phyloP scores from a whole-genome alignment of 179 eudicot genomes.

The Silene vulgaris region DNA sequence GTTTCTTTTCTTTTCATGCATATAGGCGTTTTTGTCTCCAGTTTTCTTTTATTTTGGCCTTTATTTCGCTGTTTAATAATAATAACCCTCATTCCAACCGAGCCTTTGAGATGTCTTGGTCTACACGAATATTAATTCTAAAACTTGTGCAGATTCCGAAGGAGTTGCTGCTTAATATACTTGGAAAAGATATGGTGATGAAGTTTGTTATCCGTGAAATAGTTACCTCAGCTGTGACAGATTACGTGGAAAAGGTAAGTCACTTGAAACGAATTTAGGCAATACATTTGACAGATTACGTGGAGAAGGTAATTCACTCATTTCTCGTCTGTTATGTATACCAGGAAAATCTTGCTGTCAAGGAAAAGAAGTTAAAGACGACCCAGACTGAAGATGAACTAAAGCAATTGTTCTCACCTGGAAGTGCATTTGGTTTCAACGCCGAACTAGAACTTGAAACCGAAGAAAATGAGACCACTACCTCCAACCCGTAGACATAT shows the following conservation, averaged over 20 bases:
- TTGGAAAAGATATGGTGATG: conserved; percentile 63
- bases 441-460: conserved; percentile 55
- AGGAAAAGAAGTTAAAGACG: conserved; percentile 66
- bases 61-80: too few species aligned
- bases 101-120: not conserved
- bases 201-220: conserved; percentile 71
- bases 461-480: conserved; percentile 24
- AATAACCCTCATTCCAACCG: too few species aligned
- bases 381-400: conserved; percentile 67
- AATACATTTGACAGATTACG: not conserved
- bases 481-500: conserved; percentile 1
- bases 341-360: conserved; percentile 64
- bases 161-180: conserved; percentile 49
- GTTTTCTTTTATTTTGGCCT: too few species aligned
- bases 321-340: conserved; percentile 5
- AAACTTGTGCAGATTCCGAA: conserved; percentile 52
- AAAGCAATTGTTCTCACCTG: conserved; percentile 47
- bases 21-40: too few species aligned
- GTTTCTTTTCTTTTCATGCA: not conserved
- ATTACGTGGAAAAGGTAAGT: conserved; percentile 64
- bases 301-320: not conserved
- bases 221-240: conserved; percentile 52
- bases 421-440: conserved; percentile 69
- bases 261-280: conserved; percentile 5
- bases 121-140: not conserved